Conservation (phyloP, 805 yeast genomes). For the Yamadazyma nakazawae region DNA sequence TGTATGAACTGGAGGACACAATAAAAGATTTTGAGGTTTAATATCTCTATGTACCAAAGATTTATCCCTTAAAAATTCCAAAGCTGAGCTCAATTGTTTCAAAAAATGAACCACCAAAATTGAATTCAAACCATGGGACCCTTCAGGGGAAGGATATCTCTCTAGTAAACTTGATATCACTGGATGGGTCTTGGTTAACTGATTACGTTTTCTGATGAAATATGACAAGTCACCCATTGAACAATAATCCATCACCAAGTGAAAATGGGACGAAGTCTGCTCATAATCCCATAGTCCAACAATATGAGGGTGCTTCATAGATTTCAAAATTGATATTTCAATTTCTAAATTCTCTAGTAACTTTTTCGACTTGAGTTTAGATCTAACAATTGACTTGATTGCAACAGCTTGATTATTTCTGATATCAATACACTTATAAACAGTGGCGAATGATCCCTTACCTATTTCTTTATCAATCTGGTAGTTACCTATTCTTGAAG, state of each 20-base stretch:
- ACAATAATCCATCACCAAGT: slow-evolving; percentile 94
- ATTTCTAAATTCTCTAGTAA: slow-evolving; percentile 86
- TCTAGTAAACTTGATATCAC: slow-evolving; percentile 70
- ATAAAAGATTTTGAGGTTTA: slow-evolving; percentile 84
- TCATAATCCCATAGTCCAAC: slow-evolving; percentile 83
- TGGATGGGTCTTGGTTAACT: slow-evolving; percentile 72
- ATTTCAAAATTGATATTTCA: slow-evolving; percentile 85
- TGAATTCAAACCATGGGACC: slow-evolving; percentile 75
- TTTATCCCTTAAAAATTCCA: slow-evolving; percentile 74
- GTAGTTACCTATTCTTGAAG: slow-evolving; percentile 42
- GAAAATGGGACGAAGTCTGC: slow-evolving; percentile 75
- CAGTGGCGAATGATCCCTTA: slow-evolving; percentile 93
- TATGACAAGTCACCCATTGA: slow-evolving; percentile 90
- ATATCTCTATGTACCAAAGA: slow-evolving; percentile 93
- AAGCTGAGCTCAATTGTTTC: slow-evolving; percentile 81
- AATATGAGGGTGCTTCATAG: slow-evolving; percentile 88
- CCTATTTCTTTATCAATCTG: slow-evolving; percentile 84
- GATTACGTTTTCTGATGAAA: slow-evolving; percentile 74
- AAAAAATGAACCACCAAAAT: slow-evolving; percentile 78
- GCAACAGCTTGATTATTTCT: slow-evolving; percentile 67
- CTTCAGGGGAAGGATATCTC: slow-evolving; percentile 79
- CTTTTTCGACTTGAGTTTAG: slow-evolving; percentile 80
- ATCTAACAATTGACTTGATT: slow-evolving; percentile 79
- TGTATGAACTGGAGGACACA: slow-evolving; percentile 79
- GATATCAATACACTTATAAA: slow-evolving; percentile 73